Conservation (phyloP, 441 rosid genomes). For the Gossypium davidsonii region DNA sequence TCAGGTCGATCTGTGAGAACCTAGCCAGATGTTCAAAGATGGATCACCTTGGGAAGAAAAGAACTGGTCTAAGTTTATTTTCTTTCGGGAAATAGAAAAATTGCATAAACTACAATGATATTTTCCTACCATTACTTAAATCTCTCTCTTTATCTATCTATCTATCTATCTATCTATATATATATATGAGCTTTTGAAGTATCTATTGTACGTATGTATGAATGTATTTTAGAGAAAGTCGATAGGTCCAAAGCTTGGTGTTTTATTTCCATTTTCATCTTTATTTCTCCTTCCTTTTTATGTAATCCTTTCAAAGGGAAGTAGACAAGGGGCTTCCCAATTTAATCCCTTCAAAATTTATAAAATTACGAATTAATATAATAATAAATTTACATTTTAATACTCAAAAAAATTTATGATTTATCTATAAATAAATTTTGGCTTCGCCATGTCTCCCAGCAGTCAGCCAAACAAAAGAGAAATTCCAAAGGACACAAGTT, state of each 20-base stretch:
- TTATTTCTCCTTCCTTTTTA: neutral
- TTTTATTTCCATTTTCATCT: slow-evolving; percentile 3
- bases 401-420: too few species aligned
- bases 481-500: slow-evolving; percentile 26
- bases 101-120: slow-evolving; percentile 29
- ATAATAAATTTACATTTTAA: too few species aligned
- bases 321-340: too few species aligned
- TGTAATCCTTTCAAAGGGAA: slow-evolving; percentile 11
- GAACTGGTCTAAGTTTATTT: slow-evolving; percentile 12
- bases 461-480: slow-evolving; percentile 12
- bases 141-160: neutral
- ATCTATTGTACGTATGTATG: neutral
- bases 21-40: slow-evolving; percentile 23
- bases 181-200: slow-evolving; percentile 10
- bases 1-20: neutral
- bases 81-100: slow-evolving; percentile 31
- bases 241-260: slow-evolving; percentile 52
- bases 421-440: too few species aligned
- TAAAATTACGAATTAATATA: too few species aligned
- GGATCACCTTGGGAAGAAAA: slow-evolving; percentile 36
- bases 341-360: too few species aligned
- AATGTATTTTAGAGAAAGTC: slow-evolving; percentile 20
- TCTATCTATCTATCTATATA: neutral
- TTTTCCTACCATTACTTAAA: slow-evolving; percentile 20
- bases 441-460: slow-evolving; percentile 24